Base-by-base conservation (phyloP, 2,329 filamentous ascomycete species). In the Escovopsis sp. region DNA sequence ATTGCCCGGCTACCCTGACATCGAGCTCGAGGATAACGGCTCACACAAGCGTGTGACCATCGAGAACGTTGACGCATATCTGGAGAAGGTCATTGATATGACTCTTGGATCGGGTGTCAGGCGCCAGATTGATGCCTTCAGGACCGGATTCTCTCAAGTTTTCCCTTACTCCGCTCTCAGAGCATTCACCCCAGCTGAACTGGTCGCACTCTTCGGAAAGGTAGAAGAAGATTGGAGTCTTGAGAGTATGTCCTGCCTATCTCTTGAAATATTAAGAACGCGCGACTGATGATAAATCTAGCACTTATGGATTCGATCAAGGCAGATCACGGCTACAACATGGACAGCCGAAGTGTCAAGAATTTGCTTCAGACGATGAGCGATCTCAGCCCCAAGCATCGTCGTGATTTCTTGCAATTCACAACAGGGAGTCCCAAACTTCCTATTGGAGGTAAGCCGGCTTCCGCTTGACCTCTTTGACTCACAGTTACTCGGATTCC, bases 261-360 rank as follows among this genome's bases (percentile, higher is more conserved):
- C 4, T 9, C 27, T 45, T 33, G 48, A 7, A 12, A 40, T 16
- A 10, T 6, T n/a, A 33, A 3, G 8, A 29, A 20, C 25, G n/a
- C 5, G n/a, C 12, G 14, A 24, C 12, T 43, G 34, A 47, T 53
- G 39, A 53, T 44, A 13, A n/a, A 11, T 37, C 35, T 45, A 91
- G 85, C 91, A 45, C 76, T 98, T 34, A 93, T 93, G 76, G 91
- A 98, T 57, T 95, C 89, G 1, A 89, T 98, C 66, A 98, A 98
- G 66, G 91, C 91, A 25, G 91, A 98, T 53, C 91, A 98, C 57
- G 91, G 91, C 8, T 98, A 85, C 68, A 98, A 96, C 53, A 91
- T 98, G 76, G 91, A 98, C 58, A 96, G 89, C 69, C 84, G 81
- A 65, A 95, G 84, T 55, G 87, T 98, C 38, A 86, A 81, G 53